A percentile compares a stretch with the other conserved stretches of the same genome.
Conservation (phyloP, 2,329 filamentous ascomycete genomes). For the Arthrobotrys megalospora region DNA sequence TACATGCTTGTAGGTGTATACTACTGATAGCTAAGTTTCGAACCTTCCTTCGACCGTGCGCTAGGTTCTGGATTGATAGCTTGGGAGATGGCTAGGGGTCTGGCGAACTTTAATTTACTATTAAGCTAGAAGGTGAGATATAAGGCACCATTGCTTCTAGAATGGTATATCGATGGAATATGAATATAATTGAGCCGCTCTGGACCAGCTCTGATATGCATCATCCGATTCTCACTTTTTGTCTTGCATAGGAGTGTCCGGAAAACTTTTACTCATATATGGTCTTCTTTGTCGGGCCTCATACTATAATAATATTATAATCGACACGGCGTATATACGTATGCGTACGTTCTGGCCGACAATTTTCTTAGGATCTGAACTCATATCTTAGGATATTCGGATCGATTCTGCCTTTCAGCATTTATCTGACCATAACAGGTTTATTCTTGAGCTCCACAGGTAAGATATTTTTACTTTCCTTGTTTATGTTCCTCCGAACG, state of each 20-base stretch:
- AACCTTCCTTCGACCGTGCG: neutral
- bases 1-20: slow-evolving; percentile 25
- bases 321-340: neutral
- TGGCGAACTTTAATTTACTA: neutral
- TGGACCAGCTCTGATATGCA: neutral
- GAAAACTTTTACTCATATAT: neutral
- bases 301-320: slow-evolving; percentile 9
- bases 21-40: slow-evolving; percentile 16
- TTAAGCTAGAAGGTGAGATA: slow-evolving; percentile 10
- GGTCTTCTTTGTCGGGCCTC: neutral
- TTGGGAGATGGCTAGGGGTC: slow-evolving; percentile 4
- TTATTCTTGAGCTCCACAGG: slow-evolving; percentile 6
- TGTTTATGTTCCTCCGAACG: slow-evolving; percentile 25
- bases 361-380: neutral
- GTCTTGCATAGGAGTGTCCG: slow-evolving; percentile 11
- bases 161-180: neutral
- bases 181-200: slow-evolving; percentile 14
- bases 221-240: slow-evolving; percentile 15
- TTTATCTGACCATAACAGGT: neutral
- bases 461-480: slow-evolving; percentile 19
- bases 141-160: neutral
- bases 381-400: neutral
- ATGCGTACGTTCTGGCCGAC: slow-evolving; percentile 6
- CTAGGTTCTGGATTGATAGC: neutral
- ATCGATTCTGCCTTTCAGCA: slow-evolving; percentile 20